Evolutionary conservation across 352 stramenopile genomes (phyloP), one percentile per base, ranked within the genome.

Genomic region (Phytophthora palmivora): DNA sequence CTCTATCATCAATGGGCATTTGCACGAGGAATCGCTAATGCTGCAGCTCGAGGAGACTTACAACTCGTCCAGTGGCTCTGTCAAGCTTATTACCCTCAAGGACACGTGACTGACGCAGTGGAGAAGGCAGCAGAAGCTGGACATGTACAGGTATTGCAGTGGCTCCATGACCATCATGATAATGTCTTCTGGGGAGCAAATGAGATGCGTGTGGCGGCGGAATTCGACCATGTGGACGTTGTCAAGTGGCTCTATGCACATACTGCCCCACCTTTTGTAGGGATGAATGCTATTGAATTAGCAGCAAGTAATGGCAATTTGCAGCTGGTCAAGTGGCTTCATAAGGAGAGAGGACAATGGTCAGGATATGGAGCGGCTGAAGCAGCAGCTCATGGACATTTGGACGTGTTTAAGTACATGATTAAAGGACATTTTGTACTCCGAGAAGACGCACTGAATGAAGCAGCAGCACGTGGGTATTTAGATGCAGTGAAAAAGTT

Each of bases 331-430:
- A 71, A 79, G 30, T 79, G 70, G 70, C 61, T 76, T 44, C 70
- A 74, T 38, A 58, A 60, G 15, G 53, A 53, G 39, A 43, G 50
- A 41, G 39, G 56, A 2, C 67, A 79, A 22, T 76, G 65, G 74
- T 72, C 62, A 19, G 71, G 75, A 7, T 70, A 74, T 41, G 71
- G 58, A 2, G 71, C 71, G n/a, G 57, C 45, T n/a, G 49, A 68
- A 28, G 74, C 74, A 11, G 67, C 68, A 0, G 69, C 65, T 14
- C 57, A 71, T 37, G 74, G 74, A 3, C 66, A 79, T 42, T 37
- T 78, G 32, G 48, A 70, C 10, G 63, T 79, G 41, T 76, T 65
- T 16, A 73, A 76, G 41, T 79, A 67, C 56, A 65, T 78, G 64
- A 67, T 67, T 14, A 78, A 78, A 32, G 70, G 70, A n/a, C 65